These are phyloP conservation scores for Ophiocytium majus DNA, from an alignment of 352 stramenopile genomes.

Conservation along the genomic window DNA sequence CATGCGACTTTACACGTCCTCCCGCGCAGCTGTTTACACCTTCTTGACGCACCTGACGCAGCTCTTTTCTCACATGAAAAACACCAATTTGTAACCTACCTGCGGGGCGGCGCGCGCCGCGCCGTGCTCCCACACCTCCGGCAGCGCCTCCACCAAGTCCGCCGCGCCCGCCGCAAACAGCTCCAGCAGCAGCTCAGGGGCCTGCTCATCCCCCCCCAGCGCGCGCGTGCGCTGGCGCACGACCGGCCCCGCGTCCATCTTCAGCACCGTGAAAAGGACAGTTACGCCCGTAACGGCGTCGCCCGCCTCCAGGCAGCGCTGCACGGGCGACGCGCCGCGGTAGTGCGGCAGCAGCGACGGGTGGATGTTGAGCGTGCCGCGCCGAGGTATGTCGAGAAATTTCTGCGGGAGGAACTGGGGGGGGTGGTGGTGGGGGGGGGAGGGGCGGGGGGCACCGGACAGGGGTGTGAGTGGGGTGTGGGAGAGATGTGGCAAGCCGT, in stretches of 20 bases:
- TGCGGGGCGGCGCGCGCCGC: slow-evolving; percentile 7
- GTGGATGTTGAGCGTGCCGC: slow-evolving; percentile 77
- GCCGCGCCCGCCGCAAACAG: slow-evolving; percentile 71
- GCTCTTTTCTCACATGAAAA: neutral
- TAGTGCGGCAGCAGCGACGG: slow-evolving; percentile 74
- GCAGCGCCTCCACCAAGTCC: slow-evolving; percentile 64
- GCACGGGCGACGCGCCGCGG: slow-evolving; percentile 72
- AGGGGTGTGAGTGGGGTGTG: neutral
- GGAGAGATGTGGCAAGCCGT: neutral
- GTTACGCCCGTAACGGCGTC: slow-evolving; percentile 72
- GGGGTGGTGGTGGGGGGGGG: neutral
- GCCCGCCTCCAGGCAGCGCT: slow-evolving; percentile 71
- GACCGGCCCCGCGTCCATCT: slow-evolving; percentile 78
- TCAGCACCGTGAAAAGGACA: slow-evolving; percentile 74
- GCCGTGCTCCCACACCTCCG: slow-evolving; percentile 59
- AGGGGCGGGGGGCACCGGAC: neutral
- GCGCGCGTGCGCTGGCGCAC: slow-evolving; percentile 62
- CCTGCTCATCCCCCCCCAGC: slow-evolving; percentile 68
- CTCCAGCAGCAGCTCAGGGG: slow-evolving; percentile 64
- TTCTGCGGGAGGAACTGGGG: slow-evolving; percentile 70
- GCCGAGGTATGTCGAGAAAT: slow-evolving; percentile 67
- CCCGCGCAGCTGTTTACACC: too few relatives aligned
- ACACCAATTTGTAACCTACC: slow-evolving; percentile 14
- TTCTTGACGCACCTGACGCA: too few relatives aligned
- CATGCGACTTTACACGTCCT: too few relatives aligned